These are phyloP conservation scores for Pythium inflatum DNA, from an alignment of 352 stramenopile genomes.

Conservation along the genomic window DNA sequence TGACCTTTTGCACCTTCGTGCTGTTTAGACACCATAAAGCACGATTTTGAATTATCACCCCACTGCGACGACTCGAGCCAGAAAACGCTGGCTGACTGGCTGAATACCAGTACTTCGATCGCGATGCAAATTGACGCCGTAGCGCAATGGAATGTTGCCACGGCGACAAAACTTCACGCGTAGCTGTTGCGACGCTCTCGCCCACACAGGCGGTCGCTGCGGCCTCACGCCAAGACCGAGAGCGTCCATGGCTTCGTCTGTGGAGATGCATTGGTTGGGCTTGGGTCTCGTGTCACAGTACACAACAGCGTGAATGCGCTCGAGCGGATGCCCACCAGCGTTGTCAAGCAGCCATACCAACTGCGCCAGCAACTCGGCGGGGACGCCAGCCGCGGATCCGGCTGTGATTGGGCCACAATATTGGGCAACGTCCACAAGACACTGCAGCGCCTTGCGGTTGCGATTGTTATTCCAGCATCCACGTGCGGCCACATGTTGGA, in stretches of 20 bases:
- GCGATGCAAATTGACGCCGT: no score
- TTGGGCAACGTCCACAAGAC: slow-evolving; percentile 7
- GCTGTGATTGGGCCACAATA: not conserved
- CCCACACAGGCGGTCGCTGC: not conserved
- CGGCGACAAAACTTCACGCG: not conserved
- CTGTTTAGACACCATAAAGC: no score
- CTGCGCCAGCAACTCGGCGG: slow-evolving; percentile 2
- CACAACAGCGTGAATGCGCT: slow-evolving; percentile 1
- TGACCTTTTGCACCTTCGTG: no score
- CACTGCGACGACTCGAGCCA: no score
- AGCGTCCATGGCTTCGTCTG: not conserved
- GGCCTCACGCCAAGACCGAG: not conserved
- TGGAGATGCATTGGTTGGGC: not conserved
- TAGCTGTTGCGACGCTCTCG: not conserved
- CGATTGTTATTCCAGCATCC: not conserved
- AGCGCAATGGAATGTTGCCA: no score
- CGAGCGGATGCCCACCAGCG: slow-evolving; percentile 7
- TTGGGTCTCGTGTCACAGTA: not conserved
- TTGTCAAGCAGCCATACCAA: slow-evolving; percentile 5
- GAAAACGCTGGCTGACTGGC: no score
- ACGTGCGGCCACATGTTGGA: not conserved
- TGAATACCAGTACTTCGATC: no score
- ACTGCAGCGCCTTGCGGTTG: not conserved
- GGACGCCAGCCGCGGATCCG: not conserved
- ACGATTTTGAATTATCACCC: no score